Base-by-base conservation (phyloP, 495 filamentous ascomycete species). In the Clohesyomyces aquaticus region DNA sequence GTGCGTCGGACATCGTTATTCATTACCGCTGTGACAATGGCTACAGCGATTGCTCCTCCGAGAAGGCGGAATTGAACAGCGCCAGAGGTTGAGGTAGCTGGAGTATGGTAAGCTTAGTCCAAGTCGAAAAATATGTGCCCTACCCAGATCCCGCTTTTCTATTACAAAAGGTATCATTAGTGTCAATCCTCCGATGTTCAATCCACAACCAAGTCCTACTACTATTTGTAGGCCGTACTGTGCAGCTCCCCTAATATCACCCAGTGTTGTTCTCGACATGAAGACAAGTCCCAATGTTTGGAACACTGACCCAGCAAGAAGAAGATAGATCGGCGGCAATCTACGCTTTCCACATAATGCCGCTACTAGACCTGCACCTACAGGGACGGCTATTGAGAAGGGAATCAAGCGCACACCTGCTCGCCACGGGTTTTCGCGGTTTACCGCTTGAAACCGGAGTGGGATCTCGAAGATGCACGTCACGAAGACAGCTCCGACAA, bases 61-160 rank as follows among this genome's bases (percentile, higher is more conserved):
- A 64, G 61, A 9, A 52, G 12, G 11, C 61, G 52, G 28, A 58
- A 18, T 22, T 64, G 61, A 12, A 64, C 43, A 3, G 58, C 25
- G 9, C 52, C 38, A 2, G 52, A 23, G 25, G 52, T 60, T 19
- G 45, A 38, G 14, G 57, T 60, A 16, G 57, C 57, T 58, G 38
- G 4, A 35, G 29, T 2, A 42, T 25, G 28, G 27, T 18, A 14
- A 22, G 28, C n/a, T 8, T 11, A 14, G 11, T 38, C 1, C 3
- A 16, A 9, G 1, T 2, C 2, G 25, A 21, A 26, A 10, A 3
- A 14, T 64, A 25, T 4, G 11, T 14, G n/a, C 50, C 53, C 4
- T 57, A 64, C 61, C 53, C 8, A 48, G 41, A 52, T 64, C 61
- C 6, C 53, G 4, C 38, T 64, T 47, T 25, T 64, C 61, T 23